Evolutionary conservation across 1,139 yeast genomes (phyloP), one percentile per base, ranked within the genome.

Genomic region (Candida glucosophila): DNA sequence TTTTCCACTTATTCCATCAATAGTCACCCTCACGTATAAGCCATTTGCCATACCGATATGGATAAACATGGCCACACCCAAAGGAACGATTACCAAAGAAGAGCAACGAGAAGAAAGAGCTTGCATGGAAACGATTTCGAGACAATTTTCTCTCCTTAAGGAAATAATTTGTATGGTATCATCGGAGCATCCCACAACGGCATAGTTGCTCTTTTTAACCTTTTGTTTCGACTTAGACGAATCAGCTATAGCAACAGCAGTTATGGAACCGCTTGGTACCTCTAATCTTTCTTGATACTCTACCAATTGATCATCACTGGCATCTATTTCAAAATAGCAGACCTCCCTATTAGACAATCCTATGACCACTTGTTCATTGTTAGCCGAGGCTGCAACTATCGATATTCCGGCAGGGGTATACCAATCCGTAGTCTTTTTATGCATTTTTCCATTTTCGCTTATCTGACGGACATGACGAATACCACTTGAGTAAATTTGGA

Each of bases 11-110:
- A 59, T 44, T 1, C 52, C 48, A 40, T 80, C 83, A 17, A 85
- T 41, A 5, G 57, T 56, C 1, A 85, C 71, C 16, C 77, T 59
- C 3, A 78, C 76, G 51, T 80, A 83, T 1, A 86, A 72, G 17
- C 98, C 98, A 47, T 76, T 83, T 14, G 60, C 68, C 62, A 88
- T 63, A 1, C 97, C 97, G 26, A 85, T 69, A 49, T 86, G 93
- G 5, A 82, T 65, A 12, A 34, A 33, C 29, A 35, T 34, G 4
- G 27, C 35, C 11, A 29, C 28, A 16, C 33, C 34, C 6, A 37
- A 27, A 2, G 43, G 34, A 12, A 46, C 29, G 37, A 79, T 49
- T 11, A 67, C 49, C 22, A 78, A 51, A 1, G 76, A 66, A 4
- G 62, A 47, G 2, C 79, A 69, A 4, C 67, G 58, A 0, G 90